These are phyloP conservation scores for Guyanaporus albipodus DNA, from an alignment of 768 basidiomycete genomes.

Conservation along the genomic window DNA sequence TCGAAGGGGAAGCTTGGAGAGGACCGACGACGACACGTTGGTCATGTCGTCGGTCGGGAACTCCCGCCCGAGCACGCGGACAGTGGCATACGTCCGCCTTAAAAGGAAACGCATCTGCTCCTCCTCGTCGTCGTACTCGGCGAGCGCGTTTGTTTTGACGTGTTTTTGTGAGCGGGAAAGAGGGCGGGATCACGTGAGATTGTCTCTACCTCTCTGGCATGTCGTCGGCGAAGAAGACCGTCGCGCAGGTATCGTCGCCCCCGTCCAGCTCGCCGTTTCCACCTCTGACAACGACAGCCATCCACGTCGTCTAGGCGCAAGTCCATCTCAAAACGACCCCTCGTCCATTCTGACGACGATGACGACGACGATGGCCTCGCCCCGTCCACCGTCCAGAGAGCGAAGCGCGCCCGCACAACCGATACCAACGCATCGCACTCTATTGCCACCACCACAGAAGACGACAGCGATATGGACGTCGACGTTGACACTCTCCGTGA, in stretches of 20 bases:
- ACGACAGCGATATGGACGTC: slow-evolving; percentile 38
- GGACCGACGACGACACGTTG: slow-evolving; percentile 83
- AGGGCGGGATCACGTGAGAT: slow-evolving; percentile 5
- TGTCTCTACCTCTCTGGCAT: neutral
- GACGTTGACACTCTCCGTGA: slow-evolving; percentile 36
- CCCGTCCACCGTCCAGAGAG: slow-evolving; percentile 45
- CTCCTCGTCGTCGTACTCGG: neutral
- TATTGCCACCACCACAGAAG: slow-evolving; percentile 38
- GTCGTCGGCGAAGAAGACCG: neutral
- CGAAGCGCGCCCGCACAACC: slow-evolving; percentile 25
- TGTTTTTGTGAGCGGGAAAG: slow-evolving; percentile 8
- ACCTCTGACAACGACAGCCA: slow-evolving; percentile 18
- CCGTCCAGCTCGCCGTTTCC: neutral
- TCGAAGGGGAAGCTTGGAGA: slow-evolving; percentile 71
- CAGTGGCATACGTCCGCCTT: slow-evolving; percentile 10
- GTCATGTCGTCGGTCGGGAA: slow-evolving; percentile 77
- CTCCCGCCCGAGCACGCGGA: slow-evolving; percentile 57
- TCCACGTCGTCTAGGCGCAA: slow-evolving; percentile 19
- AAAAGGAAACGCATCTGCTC: slow-evolving; percentile 16
- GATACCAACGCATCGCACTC: slow-evolving; percentile 26
- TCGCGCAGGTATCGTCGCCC: slow-evolving; percentile 21
- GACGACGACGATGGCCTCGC: slow-evolving; percentile 22
- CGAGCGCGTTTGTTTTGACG: slow-evolving; percentile 19
- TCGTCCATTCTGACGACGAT: slow-evolving; percentile 37
- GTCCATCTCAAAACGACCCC: slow-evolving; percentile 20